Conservation (phyloP, 495 filamentous ascomycete genomes). For the Annulohypoxylon moriforme region DNA sequence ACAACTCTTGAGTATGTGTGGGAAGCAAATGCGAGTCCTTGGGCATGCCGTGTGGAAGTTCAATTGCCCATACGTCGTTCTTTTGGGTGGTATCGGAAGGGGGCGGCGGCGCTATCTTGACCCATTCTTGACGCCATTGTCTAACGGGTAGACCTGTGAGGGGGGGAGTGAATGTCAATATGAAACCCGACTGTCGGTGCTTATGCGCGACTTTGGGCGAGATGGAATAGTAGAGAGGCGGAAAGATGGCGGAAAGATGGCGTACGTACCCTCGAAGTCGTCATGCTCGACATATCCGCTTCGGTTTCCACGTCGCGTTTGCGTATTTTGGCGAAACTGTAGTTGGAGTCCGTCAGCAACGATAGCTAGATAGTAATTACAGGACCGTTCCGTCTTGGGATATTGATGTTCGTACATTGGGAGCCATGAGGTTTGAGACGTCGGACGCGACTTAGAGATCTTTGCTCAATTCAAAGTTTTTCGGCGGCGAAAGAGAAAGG, state of each 20-base stretch:
- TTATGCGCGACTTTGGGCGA: background rate
- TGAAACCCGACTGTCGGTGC: background rate
- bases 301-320: slow-evolving; percentile 77
- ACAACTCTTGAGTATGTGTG: slow-evolving; percentile 81
- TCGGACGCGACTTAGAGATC: slow-evolving; percentile 11
- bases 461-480: slow-evolving; percentile 5
- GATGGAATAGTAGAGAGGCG: background rate
- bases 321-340: slow-evolving; percentile 55
- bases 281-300: slow-evolving; percentile 86
- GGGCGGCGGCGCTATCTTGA: slow-evolving; percentile 74
- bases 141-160: slow-evolving; percentile 79
- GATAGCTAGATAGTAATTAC: background rate
- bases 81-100: slow-evolving; percentile 64
- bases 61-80: slow-evolving; percentile 64
- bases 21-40: slow-evolving; percentile 85
- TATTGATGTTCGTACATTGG: slow-evolving; percentile 32
- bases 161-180: background rate
- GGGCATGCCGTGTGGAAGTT: slow-evolving; percentile 80
- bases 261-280: slow-evolving; percentile 77
- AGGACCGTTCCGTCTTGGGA: background rate
- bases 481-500: background rate
- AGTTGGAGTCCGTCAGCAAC: slow-evolving; percentile 4
- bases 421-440: slow-evolving; percentile 34
- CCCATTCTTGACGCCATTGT: slow-evolving; percentile 82
- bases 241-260: background rate